Evolutionary conservation across 2,329 filamentous ascomycete genomes (phyloP), one percentile per base, ranked within the genome.

Genomic region (Neofusicoccum sp.): DNA sequence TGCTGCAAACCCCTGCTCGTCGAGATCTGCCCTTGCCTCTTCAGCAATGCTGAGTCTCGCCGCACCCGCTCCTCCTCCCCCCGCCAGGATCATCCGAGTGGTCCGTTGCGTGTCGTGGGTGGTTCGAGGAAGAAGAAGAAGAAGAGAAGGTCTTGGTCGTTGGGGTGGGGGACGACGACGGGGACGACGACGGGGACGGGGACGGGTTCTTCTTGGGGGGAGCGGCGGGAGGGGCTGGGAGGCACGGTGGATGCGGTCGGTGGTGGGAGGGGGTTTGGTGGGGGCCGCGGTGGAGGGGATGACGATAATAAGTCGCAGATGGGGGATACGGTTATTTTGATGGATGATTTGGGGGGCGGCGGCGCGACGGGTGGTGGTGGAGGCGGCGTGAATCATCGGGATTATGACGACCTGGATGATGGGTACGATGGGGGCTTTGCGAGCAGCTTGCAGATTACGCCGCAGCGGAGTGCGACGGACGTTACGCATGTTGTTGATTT

Each of bases 21-120:
- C 45, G 57, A 53, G 11, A 30, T 70, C 16, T 86, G 92, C 61
- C 83, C 89, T 33, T 56, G 31, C 48, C 26, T 44, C 41, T 54
- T 57, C 59, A 28, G 36, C 59, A 47, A 49, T 20, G 20, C 16
- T 36, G 26, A 54, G 5, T 53, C 34, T 2, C 49, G 49, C 11
- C 24, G 24, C 16, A 14, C 9, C 3, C 12, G 4, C 24, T 11
- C 26, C 6, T 5, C 4, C 3, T 5, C 7, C 0, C 4, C 20
- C 20, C 11, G 20, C 20, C 20, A 26, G 16, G 30, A n/a, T n/a
- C n/a, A n/a, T n/a, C n/a, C n/a, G n/a, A n/a, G n/a, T n/a, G n/a
- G n/a, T n/a, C n/a, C n/a, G n/a, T n/a, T n/a, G n/a, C n/a, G n/a
- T n/a, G n/a, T n/a, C n/a, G n/a, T n/a, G n/a, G n/a, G n/a, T n/a